Conservation (phyloP, 768 basidiomycete species). For the Collybiopsis luxurians region DNA sequence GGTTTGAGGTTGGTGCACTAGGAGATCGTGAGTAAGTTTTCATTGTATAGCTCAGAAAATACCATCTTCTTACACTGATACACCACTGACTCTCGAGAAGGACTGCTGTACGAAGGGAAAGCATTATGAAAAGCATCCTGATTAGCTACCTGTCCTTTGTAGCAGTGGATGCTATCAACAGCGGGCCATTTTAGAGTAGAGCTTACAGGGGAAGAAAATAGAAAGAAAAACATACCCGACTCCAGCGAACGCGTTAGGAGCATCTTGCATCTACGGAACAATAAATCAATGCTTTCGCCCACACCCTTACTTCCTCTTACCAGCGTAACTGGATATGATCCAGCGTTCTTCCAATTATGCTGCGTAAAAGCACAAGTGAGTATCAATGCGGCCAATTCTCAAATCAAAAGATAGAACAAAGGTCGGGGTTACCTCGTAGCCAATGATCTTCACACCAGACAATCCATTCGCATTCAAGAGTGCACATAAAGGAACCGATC, state of each 20-base stretch:
- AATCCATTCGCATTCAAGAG: constrained; percentile 47
- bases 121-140: constrained; percentile 41
- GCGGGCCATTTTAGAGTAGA: no score
- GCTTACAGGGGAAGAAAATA: no score
- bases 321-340: constrained; percentile 44
- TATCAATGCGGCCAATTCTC: no score
- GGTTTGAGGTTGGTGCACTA: constrained; percentile 97
- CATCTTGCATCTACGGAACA: constrained; percentile 32
- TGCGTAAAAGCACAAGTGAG: background rate
- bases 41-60: constrained; percentile 24
- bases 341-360: constrained; percentile 52
- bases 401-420: background rate
- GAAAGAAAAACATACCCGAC: constrained; percentile 25
- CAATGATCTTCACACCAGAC: constrained; percentile 40
- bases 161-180: constrained; percentile 11
- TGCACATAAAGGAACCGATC: constrained; percentile 40
- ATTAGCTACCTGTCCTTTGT: constrained; percentile 27
- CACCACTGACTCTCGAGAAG: constrained; percentile 93
- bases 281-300: constrained; percentile 95
- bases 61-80: constrained; percentile 96
- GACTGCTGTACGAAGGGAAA: no score
- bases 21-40: constrained; percentile 8
- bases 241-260: constrained; percentile 38
- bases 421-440: constrained; percentile 32
- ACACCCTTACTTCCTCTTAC: no score